Conservation (phyloP, 2,329 filamentous ascomycete genomes). For the Aspergillus brasiliensis region DNA sequence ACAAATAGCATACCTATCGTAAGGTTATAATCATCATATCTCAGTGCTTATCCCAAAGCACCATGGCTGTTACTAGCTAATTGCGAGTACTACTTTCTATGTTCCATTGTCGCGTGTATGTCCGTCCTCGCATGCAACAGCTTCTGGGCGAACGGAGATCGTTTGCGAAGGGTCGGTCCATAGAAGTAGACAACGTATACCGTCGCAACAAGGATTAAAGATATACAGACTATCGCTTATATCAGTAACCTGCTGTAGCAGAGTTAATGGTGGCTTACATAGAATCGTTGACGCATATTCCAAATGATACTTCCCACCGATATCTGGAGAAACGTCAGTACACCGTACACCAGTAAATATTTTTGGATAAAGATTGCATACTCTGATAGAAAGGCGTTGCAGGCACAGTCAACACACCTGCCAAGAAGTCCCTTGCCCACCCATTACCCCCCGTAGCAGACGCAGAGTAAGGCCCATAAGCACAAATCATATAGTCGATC, state of each 20-base stretch:
- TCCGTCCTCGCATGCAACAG: slow-evolving; percentile 51
- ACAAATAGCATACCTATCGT: too few species aligned
- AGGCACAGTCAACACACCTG: slow-evolving; percentile 64
- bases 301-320: slow-evolving; percentile 56
- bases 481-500: slow-evolving; percentile 69
- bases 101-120: slow-evolving; percentile 18
- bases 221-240: slow-evolving; percentile 50
- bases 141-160: slow-evolving; percentile 66
- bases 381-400: slow-evolving; percentile 54
- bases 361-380: not conserved
- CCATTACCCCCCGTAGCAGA: slow-evolving; percentile 70
- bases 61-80: too few species aligned
- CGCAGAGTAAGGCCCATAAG: slow-evolving; percentile 66
- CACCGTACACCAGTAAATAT: too few species aligned
- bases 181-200: slow-evolving; percentile 69
- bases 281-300: slow-evolving; percentile 66
- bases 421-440: slow-evolving; percentile 66
- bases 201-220: slow-evolving; percentile 61
- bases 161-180: slow-evolving; percentile 59
- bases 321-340: slow-evolving; percentile 46
- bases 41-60: too few species aligned
- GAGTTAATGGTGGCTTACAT: slow-evolving; percentile 33
- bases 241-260: too few species aligned
- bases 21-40: too few species aligned
- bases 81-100: too few species aligned